Evolutionary conservation across 2,329 filamentous ascomycete species (phyloP), one percentile per base, ranked within the genome.

Genomic region (Cladophialophora psammophila): DNA sequence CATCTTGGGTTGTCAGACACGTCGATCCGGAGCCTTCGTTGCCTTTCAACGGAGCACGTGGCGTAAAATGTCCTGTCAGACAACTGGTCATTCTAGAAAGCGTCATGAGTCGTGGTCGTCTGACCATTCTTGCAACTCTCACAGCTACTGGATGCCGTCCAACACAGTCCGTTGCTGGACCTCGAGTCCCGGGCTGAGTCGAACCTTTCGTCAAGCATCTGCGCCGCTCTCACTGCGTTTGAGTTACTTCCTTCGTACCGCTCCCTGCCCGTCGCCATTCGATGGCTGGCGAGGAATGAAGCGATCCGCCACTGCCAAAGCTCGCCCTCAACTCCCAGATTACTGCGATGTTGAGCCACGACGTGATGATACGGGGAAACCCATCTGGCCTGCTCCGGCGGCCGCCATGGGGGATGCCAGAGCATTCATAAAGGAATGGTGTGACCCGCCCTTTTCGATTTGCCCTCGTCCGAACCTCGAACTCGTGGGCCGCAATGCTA

Each of bases 381-480:
- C 82, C 1, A 79, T 89, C 56, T 91, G 88, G 89, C 89, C 89
- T 2, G 88, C 88, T 0, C 84, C 87, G 1, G 76, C 75, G 59
- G 75, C 76, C 10, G 85, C 89, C 62, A 86, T 91, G 40, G 77
- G 85, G 9, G 76, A 77, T 7, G 88, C 88, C 2, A 80, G 86
- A 59, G 72, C 76, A 1, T 86, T 90, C 58, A 86, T 91, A 59
- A 77, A 75, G 54, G 82, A 88, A 75, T 89, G 88, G 88, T 86
- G 77, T 59, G 76, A 72, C n/a, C 15, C 26, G 42, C 26, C 26
- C 26, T 26, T 26, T 26, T 26, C 26, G 26, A 26, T 26, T 26
- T 26, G 26, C 50, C 50, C 3, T 50, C 15, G 18, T 15, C 40
- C 2, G 26, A 10, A 9, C 34, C 34, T 38, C 40, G n/a, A 57